phyloP scores from a whole-genome alignment of 1,284 basidiomycete species.

The Hemileia vastatrix region DNA sequence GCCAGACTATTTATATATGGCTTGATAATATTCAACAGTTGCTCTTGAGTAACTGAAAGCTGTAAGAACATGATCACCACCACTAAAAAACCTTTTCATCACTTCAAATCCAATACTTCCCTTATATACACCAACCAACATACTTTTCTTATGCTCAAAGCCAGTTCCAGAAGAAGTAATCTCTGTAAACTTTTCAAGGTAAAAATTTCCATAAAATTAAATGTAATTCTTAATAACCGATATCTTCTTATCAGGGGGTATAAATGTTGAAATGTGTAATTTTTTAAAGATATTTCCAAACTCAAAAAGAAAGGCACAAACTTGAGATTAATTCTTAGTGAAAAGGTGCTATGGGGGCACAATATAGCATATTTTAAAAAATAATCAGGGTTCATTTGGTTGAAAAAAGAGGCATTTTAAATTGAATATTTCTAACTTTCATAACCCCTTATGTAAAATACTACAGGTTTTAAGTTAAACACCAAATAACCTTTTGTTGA shows the following conservation, averaged over 20 bases:
- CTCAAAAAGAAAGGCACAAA: too few species aligned
- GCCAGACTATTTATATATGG: slow-evolving; percentile 89
- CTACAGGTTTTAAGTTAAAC: slow-evolving; percentile 66
- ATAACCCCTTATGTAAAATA: too few species aligned
- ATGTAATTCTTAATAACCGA: too few species aligned
- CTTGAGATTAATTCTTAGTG: too few species aligned
- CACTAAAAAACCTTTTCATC: slow-evolving; percentile 87
- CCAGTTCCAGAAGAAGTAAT: slow-evolving; percentile 95
- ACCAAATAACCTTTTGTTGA: slow-evolving; percentile 86
- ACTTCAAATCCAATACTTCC: slow-evolving; percentile 96
- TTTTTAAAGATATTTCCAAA: too few species aligned
- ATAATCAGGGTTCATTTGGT: too few species aligned
- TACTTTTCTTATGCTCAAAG: slow-evolving; percentile 96
- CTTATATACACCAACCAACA: slow-evolving; percentile 93
- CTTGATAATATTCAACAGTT: slow-evolving; percentile 95
- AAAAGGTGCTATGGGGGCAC: too few species aligned
- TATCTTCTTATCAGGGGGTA: too few species aligned
- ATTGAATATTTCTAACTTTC: too few species aligned
- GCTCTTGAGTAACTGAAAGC: slow-evolving; percentile 87
- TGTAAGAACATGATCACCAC: slow-evolving; percentile 90
- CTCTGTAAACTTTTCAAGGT: slow-evolving; percentile 91
- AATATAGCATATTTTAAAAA: too few species aligned
- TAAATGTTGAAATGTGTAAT: too few species aligned
- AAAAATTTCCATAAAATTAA: slow-evolving; percentile 27
- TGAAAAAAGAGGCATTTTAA: too few species aligned